Percentiles rank a stretch among this genome's conserved stretches.
Conservation (phyloP, 768 basidiomycete genomes). For the Boletus speciosus region DNA sequence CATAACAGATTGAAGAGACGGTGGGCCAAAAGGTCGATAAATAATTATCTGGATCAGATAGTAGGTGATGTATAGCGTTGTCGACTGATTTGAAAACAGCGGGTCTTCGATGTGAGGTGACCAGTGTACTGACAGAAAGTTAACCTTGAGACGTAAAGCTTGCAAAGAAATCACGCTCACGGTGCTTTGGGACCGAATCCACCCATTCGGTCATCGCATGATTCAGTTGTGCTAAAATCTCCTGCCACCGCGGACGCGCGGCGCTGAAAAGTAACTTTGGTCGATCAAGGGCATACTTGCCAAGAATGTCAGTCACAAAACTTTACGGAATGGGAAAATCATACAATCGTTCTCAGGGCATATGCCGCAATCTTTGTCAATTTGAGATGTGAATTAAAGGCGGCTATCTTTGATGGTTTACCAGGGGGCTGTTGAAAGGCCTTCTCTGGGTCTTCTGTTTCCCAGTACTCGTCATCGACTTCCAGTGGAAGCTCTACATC, state of each 20-base stretch:
- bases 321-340: conserved; percentile 19
- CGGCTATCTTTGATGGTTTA: conserved; percentile 53
- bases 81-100: conserved; percentile 53
- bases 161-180: conserved; percentile 38
- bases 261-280: conserved; percentile 52
- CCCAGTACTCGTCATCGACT: conserved; percentile 83
- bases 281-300: conserved; percentile 67
- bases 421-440: conserved; percentile 67
- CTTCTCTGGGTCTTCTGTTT: conserved; percentile 41
- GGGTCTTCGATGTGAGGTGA: conserved; percentile 47
- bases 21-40: conserved; percentile 64
- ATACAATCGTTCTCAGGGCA: conserved; percentile 64
- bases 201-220: conserved; percentile 70
- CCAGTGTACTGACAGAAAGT: conserved; percentile 49
- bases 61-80: conserved; percentile 54
- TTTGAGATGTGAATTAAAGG: conserved; percentile 63
- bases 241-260: conserved; percentile 50
- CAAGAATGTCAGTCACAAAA: conserved; percentile 3
- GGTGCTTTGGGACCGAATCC: conserved; percentile 61
- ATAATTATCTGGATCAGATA: conserved; percentile 63
- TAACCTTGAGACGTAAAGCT: not conserved
- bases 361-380: conserved; percentile 69
- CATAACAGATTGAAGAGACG: conserved; percentile 28
- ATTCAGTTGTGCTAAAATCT: conserved; percentile 65
- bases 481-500: conserved; percentile 80